Conservation (phyloP, 306 rosid species). For the Canavalia ensiformis region DNA sequence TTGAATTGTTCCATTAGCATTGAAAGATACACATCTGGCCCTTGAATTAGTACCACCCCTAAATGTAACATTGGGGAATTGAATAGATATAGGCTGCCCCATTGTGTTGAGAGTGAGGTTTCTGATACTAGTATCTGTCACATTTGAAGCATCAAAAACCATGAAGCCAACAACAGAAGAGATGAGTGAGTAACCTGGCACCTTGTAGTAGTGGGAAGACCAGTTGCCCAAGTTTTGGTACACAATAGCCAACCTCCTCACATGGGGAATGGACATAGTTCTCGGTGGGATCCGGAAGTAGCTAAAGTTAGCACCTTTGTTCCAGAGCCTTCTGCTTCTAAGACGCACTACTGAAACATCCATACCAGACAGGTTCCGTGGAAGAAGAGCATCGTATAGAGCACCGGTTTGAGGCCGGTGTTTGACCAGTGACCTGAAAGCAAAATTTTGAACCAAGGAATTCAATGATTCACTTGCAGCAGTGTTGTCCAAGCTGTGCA, state of each 20-base stretch:
- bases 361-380: conserved; percentile 73
- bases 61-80: conserved; percentile 54
- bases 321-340: conserved; percentile 79
- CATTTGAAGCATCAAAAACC: conserved; percentile 85
- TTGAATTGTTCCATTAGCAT: conserved; percentile 60
- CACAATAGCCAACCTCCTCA: conserved; percentile 75
- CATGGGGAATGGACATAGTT: conserved; percentile 76
- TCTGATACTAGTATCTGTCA: conserved; percentile 50
- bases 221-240: conserved; percentile 79
- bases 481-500: conserved; percentile 52
- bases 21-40: conserved; percentile 66
- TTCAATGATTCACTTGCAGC: conserved; percentile 59
- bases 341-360: conserved; percentile 72
- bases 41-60: conserved; percentile 47
- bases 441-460: conserved; percentile 66
- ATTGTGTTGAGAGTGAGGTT: conserved; percentile 63
- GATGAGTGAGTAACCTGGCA: conserved; percentile 72
- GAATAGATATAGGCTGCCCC: conserved; percentile 69
- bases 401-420: conserved; percentile 74
- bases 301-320: conserved; percentile 77
- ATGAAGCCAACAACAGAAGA: conserved; percentile 78
- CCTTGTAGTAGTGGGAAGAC: conserved; percentile 67
- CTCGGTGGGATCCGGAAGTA: conserved; percentile 75
- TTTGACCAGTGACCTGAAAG: conserved; percentile 59
- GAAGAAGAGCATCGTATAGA: conserved; percentile 67